phyloP scores from a whole-genome alignment of 305 asterid species.

The Petunia hybrid region DNA sequence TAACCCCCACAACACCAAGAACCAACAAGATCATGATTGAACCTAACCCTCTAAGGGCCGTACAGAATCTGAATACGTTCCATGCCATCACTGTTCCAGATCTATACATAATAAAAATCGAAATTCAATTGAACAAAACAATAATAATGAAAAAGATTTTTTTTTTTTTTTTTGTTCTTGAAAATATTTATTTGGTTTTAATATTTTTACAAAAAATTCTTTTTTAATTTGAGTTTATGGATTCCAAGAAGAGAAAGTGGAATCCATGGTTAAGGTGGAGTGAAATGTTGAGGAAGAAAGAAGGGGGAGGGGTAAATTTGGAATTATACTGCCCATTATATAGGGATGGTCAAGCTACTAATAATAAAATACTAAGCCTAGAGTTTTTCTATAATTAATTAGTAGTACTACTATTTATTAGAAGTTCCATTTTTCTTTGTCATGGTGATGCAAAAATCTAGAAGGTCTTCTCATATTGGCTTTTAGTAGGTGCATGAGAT shows the following conservation, averaged over 20 bases:
- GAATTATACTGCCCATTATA: neutral
- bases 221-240: conserved; percentile 48
- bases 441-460: neutral
- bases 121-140: neutral
- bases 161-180: neutral
- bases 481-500: neutral
- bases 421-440: neutral
- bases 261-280: conserved; percentile 40
- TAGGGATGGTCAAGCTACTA: neutral
- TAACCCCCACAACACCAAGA: conserved; percentile 89
- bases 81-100: conserved; percentile 99
- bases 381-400: neutral
- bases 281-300: conserved; percentile 27
- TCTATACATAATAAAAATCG: conserved; percentile 73
- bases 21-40: conserved; percentile 97
- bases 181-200: neutral
- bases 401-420: no score
- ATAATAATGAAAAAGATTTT: neutral
- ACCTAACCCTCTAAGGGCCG: conserved; percentile 90
- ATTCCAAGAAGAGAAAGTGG: conserved; percentile 47
- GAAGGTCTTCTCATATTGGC: neutral
- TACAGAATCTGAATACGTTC: conserved; percentile 97
- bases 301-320: conserved; percentile 28
- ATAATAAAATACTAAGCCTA: neutral
- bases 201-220: neutral